Percentiles rank a stretch among this genome's conserved stretches.
phyloP scores from a whole-genome alignment of 78 protist genomes.

The Bodo saltans region DNA sequence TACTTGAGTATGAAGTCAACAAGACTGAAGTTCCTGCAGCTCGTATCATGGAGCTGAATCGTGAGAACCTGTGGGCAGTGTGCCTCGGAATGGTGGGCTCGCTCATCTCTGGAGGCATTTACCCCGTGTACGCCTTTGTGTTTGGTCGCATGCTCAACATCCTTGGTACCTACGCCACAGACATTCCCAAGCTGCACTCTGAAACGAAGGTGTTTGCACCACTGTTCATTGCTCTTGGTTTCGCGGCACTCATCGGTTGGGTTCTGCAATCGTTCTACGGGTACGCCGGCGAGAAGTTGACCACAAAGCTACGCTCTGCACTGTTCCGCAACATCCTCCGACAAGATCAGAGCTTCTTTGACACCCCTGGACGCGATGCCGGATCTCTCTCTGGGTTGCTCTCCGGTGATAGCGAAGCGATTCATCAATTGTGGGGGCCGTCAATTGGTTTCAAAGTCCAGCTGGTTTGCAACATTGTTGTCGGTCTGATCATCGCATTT shows the following conservation, averaged over 20 bases:
- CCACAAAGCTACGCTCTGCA: neutral
- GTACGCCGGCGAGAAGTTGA: neutral
- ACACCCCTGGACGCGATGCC: neutral
- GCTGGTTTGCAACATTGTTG: neutral
- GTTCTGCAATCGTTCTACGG: neutral
- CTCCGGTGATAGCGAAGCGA: neutral
- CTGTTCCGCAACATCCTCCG: neutral
- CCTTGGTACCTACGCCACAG: neutral
- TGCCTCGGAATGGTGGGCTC: neutral
- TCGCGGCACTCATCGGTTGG: neutral
- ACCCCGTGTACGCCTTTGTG: neutral
- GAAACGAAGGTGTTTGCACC: neutral
- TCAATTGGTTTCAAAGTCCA: neutral
- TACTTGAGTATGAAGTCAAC: neutral
- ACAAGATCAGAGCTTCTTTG: slow-evolving; percentile 13
- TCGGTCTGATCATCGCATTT: neutral
- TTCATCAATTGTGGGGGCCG: neutral
- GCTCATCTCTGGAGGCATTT: neutral
- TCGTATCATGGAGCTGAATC: neutral
- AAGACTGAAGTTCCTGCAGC: neutral
- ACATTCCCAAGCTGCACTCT: neutral
- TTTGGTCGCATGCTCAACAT: neutral
- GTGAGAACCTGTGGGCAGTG: neutral
- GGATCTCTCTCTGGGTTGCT: neutral
- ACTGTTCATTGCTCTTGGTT: neutral